Evolutionary conservation across 352 stramenopile species (phyloP), one percentile per base, ranked within the genome.

Genomic region (Globisporangium carolinianum): DNA sequence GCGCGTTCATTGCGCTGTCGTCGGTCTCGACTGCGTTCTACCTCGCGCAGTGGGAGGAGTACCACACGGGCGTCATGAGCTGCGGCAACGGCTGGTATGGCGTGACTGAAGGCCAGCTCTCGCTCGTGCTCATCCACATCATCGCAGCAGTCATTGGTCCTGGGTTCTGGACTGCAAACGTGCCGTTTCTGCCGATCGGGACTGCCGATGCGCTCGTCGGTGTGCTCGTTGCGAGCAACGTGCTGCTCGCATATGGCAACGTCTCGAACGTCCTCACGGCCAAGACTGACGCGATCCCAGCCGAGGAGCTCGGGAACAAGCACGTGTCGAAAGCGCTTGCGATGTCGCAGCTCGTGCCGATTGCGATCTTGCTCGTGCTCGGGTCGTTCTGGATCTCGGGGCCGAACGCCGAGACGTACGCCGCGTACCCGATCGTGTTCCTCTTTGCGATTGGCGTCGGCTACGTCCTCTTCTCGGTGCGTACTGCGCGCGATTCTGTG

Each of bases 1-100:
- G 54, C 38, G 56, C 71, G 54, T 90, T 81, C 63, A 51, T 77
- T 17, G 79, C 72, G 39, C 70, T 94, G 55, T 89, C 82, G 47
- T 88, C 81, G 3, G 79, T 94, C 17, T 94, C 73, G 17, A 80
- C 87, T 51, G 67, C 79, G 51, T 94, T 94, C 62, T 94, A 92
- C 69, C 65, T 91, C 57, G 85, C 85, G 49, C 85, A 94, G 57
- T 94, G 85, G 85, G 83, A 94, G 53, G 85, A 94, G 69, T 94
- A 94, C 68, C 85, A 94, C 72, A 94, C 85, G 49, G 85, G 85
- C 38, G 83, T 91, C 49, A 94, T 94, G 85, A 93, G 76, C 74
- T 95, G 85, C 59, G 85, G 85, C 50, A 95, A 95, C 55, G 79
- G 79, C 46, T 86, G 72, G 53, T 93, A 82, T 55, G 85, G 85